These are phyloP conservation scores for Durusdinium trenchii DNA, from an alignment of 73 alveolate genomes.

Conservation along the genomic window DNA sequence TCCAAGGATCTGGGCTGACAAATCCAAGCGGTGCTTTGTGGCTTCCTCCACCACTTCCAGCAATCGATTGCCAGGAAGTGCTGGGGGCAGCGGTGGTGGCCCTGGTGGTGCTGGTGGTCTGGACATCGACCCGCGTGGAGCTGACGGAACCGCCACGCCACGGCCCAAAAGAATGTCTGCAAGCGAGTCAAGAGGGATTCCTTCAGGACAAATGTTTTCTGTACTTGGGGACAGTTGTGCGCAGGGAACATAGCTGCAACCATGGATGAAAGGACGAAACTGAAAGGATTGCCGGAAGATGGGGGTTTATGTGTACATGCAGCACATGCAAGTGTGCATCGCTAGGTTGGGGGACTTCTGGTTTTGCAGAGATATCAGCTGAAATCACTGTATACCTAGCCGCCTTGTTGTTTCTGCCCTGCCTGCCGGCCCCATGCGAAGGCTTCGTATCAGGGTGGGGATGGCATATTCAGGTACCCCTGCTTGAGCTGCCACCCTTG, in stretches of 20 bases:
- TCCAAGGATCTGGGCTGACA: not conserved
- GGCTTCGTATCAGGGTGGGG: conserved; percentile 71
- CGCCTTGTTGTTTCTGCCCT: not conserved
- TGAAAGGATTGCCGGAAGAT: not conserved
- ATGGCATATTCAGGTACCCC: conserved; percentile 48
- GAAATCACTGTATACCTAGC: not conserved
- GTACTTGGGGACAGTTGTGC: too few species aligned
- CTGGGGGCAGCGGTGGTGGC: not conserved
- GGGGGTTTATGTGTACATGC: not conserved
- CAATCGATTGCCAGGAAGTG: not conserved
- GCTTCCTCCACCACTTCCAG: conserved; percentile 70
- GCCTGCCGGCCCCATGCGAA: conserved; percentile 87
- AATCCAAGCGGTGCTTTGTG: not conserved
- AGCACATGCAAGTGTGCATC: not conserved
- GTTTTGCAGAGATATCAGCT: not conserved
- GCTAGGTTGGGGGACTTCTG: not conserved
- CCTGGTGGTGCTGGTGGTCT: not conserved
- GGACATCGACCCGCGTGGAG: not conserved
- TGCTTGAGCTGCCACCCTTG: conserved; percentile 40
- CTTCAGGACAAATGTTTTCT: conserved; percentile 15
- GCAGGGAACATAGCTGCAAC: not conserved
- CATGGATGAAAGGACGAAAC: not conserved
- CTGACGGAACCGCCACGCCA: not conserved
- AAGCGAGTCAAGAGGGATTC: conserved; percentile 53
- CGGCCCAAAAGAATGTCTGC: conserved; percentile 78